Evolutionary conservation across 306 rosid species (phyloP).

Genomic region (Chamaecrista fasciculata): DNA sequence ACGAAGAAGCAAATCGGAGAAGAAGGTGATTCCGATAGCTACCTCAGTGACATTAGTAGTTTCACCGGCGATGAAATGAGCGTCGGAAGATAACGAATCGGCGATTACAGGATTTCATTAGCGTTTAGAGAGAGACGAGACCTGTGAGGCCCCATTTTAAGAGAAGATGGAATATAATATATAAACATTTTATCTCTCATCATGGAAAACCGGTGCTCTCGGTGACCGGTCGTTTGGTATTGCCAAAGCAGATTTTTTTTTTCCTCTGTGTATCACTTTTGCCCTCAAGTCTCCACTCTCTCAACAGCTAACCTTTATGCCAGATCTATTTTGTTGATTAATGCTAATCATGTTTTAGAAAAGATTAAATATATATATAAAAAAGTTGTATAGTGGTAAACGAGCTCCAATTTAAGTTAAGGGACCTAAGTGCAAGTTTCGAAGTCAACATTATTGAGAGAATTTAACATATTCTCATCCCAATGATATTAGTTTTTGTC

Average conservation of each 20-base stretch:
- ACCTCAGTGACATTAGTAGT: slow-evolving; percentile 33
- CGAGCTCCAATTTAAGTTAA: no score
- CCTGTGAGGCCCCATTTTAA: slow-evolving; percentile 47
- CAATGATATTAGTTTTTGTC: no score
- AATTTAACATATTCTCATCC: no score
- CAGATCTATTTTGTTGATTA: no score
- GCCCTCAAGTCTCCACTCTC: neutral
- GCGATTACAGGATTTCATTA: slow-evolving; percentile 34
- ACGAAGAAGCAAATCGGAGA: slow-evolving; percentile 15
- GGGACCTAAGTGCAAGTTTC: no score
- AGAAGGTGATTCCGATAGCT: slow-evolving; percentile 6
- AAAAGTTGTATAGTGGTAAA: no score
- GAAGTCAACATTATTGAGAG: no score
- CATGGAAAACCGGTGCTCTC: slow-evolving; percentile 46
- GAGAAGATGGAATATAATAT: slow-evolving; percentile 66
- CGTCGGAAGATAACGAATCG: slow-evolving; percentile 24
- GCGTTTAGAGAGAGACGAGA: slow-evolving; percentile 39
- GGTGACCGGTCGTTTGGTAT: slow-evolving; percentile 56
- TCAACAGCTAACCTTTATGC: no score
- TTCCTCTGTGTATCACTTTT: neutral
- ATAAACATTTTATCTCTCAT: slow-evolving; percentile 54
- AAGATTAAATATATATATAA: no score
- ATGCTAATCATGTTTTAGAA: no score
- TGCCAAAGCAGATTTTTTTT: slow-evolving; percentile 36
- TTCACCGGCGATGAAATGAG: slow-evolving; percentile 25